Evolutionary conservation across 1,284 basidiomycete species (phyloP).

Genomic region (Apiotrichum mycotoxinovorans): DNA sequence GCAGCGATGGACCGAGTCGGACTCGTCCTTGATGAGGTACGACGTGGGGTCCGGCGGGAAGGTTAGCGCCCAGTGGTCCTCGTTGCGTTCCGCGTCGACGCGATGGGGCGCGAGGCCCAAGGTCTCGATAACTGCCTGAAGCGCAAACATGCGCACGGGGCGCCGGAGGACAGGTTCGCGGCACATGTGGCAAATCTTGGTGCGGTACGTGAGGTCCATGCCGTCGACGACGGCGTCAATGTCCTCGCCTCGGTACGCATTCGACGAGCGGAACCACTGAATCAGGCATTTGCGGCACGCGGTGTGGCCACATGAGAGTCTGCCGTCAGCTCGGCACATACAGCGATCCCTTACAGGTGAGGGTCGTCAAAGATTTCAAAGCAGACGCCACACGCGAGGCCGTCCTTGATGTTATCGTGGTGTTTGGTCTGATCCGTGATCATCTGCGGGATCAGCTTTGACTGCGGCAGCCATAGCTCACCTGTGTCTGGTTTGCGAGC

Average conservation of each 20-base stretch:
- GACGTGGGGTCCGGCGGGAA: slow-evolving; percentile 30
- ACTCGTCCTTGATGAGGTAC: slow-evolving; percentile 32
- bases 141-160: slow-evolving; percentile 38
- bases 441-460: slow-evolving; percentile 3
- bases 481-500: slow-evolving; percentile 10
- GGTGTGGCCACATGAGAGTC: slow-evolving; percentile 46
- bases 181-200: slow-evolving; percentile 46
- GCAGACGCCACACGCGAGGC: slow-evolving; percentile 42
- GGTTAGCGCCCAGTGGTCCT: slow-evolving; percentile 33
- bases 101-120: slow-evolving; percentile 20
- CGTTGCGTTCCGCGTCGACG: neutral
- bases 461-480: too few species aligned
- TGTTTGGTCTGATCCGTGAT: slow-evolving; percentile 23
- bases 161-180: slow-evolving; percentile 37
- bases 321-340: slow-evolving; percentile 9
- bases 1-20: slow-evolving; percentile 34
- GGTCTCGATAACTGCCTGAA: slow-evolving; percentile 35
- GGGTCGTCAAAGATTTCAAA: slow-evolving; percentile 42
- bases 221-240: slow-evolving; percentile 19
- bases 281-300: slow-evolving; percentile 43
- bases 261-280: slow-evolving; percentile 42
- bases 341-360: slow-evolving; percentile 36
- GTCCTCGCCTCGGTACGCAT: slow-evolving; percentile 30
- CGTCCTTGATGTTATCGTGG: slow-evolving; percentile 32
- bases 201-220: slow-evolving; percentile 33